Base-by-base conservation (phyloP, 192 early-diverging fungal species). In the Spizellomyces sp. region DNA sequence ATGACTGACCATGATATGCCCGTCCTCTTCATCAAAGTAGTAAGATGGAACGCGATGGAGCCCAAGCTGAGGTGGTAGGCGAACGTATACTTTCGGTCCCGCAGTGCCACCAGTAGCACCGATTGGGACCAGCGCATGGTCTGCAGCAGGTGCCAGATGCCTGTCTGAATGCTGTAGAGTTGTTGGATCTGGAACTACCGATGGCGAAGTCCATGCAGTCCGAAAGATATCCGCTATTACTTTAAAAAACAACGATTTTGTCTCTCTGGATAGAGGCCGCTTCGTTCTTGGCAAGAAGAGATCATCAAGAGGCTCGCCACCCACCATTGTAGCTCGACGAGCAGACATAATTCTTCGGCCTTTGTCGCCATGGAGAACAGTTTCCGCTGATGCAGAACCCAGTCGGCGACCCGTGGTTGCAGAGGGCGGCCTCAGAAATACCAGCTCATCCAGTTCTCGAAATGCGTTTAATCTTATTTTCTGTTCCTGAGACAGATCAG, bases 391-490 rank as follows among this genome's bases (percentile, higher is more conserved):
- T 54, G 50, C 17, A 4, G 50, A 19, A n/a, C 50, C 50, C 12
- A 19, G 2, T n/a, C 17, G 17, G 17, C 17, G 12, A 12, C 17
- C 14, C 17, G 17, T 19, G 12, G 50, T 4, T 54, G 50, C 50
- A 12, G 50, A 54, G 12, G 50, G 12, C 50, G 50, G 50, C 4
- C 50, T 54, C 1, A 67, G 17, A 58, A 70, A 70, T 2, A 64
- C 62, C 9, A 68, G 12, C 62, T 10, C 9, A 42, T 70, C 69
- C 44, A 70, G 62, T 36, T 70, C 69, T 10, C 69, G 27, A 43
- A 70, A 70, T 9, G n/a, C 45, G 10, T 70, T 58, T n/a, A 70
- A 61, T 19, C 43, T 9, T 8, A 3, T n/a, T 10, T 61, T 66
- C 9, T 66, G 69, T n/a, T 61, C 45, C 12, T 9, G 9, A 8